Evolutionary conservation across 2,329 filamentous ascomycete species (phyloP).

Genomic region (Eutypella sp.): DNA sequence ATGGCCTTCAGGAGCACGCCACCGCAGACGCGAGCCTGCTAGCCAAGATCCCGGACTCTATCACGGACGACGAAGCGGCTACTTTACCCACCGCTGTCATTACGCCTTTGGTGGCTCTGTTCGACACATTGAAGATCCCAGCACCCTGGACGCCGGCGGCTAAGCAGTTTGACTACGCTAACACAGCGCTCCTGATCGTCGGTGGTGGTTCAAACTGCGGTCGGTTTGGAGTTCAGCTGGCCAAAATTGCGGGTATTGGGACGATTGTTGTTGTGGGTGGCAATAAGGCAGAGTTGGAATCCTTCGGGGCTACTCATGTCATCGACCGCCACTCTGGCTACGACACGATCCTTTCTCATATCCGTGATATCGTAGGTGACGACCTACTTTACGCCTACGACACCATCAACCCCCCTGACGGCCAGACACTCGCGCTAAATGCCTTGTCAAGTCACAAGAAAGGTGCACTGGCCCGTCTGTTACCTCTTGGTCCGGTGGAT

Average conservation of each 20-base stretch:
- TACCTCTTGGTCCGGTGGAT: constrained; percentile 19
- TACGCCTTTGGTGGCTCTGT: constrained; percentile 29
- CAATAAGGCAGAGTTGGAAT: constrained; percentile 24
- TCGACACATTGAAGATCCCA: constrained; percentile 24
- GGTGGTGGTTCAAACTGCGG: constrained; percentile 32
- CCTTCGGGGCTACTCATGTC: constrained; percentile 35
- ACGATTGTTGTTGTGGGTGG: constrained; percentile 33
- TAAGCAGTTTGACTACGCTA: constrained; percentile 19
- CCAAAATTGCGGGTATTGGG: constrained; percentile 31
- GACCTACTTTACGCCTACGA: constrained; percentile 35
- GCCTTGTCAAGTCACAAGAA: constrained; percentile 30
- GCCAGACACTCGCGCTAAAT: constrained; percentile 25
- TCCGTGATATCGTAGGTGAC: constrained; percentile 32
- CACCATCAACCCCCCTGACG: constrained; percentile 21
- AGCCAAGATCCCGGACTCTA: constrained; percentile 27
- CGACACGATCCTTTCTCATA: constrained; percentile 25
- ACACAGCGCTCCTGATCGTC: constrained; percentile 23
- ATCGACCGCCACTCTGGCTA: constrained; percentile 32
- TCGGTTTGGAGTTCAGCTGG: constrained; percentile 28
- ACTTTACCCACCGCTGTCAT: constrained; percentile 32
- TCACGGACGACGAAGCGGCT: constrained; percentile 31
- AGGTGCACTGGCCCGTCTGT: constrained; percentile 27
- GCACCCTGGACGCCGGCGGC: constrained; percentile 20
- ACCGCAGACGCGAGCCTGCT: constrained; percentile 24
- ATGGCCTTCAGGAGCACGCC: constrained; percentile 34